A percentile compares a stretch with the other conserved stretches of the same genome.
These are phyloP conservation scores for Colletotrichum incanum DNA, from an alignment of 2,329 filamentous ascomycete genomes.

Conservation along the genomic window DNA sequence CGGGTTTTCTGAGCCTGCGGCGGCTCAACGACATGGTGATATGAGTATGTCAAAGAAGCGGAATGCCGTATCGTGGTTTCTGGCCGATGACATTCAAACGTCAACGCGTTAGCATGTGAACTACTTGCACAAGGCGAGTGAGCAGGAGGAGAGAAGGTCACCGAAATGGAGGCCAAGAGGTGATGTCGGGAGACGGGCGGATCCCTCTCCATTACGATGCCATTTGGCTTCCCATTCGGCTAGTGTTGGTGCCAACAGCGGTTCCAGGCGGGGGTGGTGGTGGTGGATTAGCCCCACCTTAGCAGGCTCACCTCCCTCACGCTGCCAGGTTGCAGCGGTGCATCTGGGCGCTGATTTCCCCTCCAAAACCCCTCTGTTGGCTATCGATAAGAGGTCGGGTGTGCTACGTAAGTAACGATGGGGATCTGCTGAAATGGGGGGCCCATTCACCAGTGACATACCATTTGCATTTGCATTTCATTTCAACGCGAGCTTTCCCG, in stretches of 20 bases:
- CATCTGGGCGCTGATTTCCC: conserved; percentile 27
- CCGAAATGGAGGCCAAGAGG: conserved; percentile 16
- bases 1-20: conserved; percentile 17
- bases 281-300: conserved; percentile 22
- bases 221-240: conserved; percentile 19
- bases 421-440: conserved; percentile 5
- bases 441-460: conserved; percentile 39
- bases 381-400: conserved; percentile 39
- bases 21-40: neutral
- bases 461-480: neutral
- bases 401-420: conserved; percentile 20
- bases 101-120: neutral
- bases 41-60: neutral
- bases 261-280: conserved; percentile 31
- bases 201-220: conserved; percentile 31
- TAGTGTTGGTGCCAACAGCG: conserved; percentile 23
- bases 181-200: conserved; percentile 38
- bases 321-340: conserved; percentile 15
- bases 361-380: conserved; percentile 19
- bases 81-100: neutral
- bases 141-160: neutral
- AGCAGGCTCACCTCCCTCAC: conserved; percentile 14
- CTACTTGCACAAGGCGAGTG: neutral
- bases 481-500: conserved; percentile 15
- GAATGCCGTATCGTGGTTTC: neutral